Evolutionary conservation across 2,329 filamentous ascomycete species (phyloP), one percentile per base, ranked within the genome.

Genomic region (Pseudomassariella vexata): DNA sequence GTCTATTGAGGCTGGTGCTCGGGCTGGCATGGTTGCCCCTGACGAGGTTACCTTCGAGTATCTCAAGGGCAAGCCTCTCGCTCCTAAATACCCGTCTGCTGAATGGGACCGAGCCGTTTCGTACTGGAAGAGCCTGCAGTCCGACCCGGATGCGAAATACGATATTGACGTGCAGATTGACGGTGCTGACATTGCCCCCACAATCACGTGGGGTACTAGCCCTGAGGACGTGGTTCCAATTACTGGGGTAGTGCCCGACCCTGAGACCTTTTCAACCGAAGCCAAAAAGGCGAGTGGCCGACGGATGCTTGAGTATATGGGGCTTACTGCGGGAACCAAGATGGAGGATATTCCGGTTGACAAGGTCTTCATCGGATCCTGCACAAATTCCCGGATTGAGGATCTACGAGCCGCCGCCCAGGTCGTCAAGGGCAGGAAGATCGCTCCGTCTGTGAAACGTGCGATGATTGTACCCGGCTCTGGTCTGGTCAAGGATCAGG

Each of bases 361-460:
- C 73, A 96, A 96, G 70, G 80, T 96, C 45, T 98, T 96, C 58
- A 95, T 96, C 48, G 92, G 92, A 27, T 95, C 88, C 9, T 98
- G 92, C 75, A 98, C 92, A 22, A 98, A 98, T 59, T 86, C 90
- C 10, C 79, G 92, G 52, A 95, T 98, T 42, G 92, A 96, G 63
- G 92, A 98, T 69, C 68, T 98, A 44, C 79, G 90, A 24, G 84
- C 85, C 19, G 92, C 90, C 8, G 87, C 92, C 24, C 73, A 79
- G 38, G 77, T 98, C 23, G 85, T 95, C 39, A 78, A 89, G 57
- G 92, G 90, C 51, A 85, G 79, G 63, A 90, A 87, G 66, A 67
- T 95, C 44, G 90, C 92, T 2, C 53, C 76, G 22, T 96, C 95
- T 55, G 76, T 98, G 55, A 95, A 88, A 73, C 79, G 86, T 34